A percentile compares a stretch with the other conserved stretches of the same genome.
Conservation (phyloP, 2,329 filamentous ascomycete genomes). For the Colletotrichum salicis region DNA sequence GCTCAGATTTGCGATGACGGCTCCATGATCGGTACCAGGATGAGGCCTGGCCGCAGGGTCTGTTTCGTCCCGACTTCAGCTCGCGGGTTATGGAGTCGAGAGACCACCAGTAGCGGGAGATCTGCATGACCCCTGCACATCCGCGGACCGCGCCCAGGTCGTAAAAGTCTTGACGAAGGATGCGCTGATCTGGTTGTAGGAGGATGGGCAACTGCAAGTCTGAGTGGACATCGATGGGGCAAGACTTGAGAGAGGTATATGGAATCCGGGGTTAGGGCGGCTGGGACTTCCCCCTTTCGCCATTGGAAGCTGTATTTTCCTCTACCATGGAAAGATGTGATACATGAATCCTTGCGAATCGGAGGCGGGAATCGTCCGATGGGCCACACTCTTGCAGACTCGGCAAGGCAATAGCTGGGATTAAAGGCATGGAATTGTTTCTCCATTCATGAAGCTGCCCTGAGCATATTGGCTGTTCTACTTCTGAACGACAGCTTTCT, state of each 20-base stretch:
- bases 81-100: background rate
- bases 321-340: background rate
- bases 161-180: background rate
- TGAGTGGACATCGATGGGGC: background rate
- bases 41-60: background rate
- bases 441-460: background rate
- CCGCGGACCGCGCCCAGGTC: background rate
- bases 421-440: background rate
- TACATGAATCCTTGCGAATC: background rate
- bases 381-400: background rate
- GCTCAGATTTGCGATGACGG: background rate
- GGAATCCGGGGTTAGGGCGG: background rate
- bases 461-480: background rate
- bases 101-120: constrained; percentile 37
- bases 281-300: background rate
- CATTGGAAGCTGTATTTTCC: background rate
- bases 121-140: background rate
- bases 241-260: background rate
- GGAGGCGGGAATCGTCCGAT: background rate
- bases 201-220: background rate
- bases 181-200: background rate
- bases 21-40: constrained; percentile 2
- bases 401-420: background rate
- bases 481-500: background rate
- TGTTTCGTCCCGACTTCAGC: background rate